phyloP scores from a whole-genome alignment of 2,329 filamentous ascomycete genomes.

The Arachnopeziza araneosa region DNA sequence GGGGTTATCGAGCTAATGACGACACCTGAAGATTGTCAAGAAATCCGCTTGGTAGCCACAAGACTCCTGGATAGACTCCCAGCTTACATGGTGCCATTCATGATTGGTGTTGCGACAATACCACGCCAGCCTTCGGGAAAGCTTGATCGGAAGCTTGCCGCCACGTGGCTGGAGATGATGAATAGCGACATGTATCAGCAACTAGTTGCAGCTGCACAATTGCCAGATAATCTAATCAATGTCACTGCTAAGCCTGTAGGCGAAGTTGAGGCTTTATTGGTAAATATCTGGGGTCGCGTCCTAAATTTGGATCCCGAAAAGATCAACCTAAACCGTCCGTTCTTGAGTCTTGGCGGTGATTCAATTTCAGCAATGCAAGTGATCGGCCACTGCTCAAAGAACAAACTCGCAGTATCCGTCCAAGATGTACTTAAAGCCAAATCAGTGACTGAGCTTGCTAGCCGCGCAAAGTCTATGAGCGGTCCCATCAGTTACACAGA shows the following conservation, averaged over 20 bases:
- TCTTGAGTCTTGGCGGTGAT: background rate
- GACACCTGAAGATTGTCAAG: background rate
- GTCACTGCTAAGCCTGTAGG: background rate
- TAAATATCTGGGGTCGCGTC: background rate
- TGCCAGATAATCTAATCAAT: background rate
- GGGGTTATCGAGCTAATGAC: background rate
- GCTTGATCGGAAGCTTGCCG: background rate
- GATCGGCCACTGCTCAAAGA: conserved; percentile 6
- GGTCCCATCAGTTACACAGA: background rate
- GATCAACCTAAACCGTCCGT: background rate
- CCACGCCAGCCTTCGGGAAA: background rate
- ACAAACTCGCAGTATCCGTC: conserved; percentile 11
- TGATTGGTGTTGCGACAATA: background rate
- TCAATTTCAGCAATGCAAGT: conserved; percentile 8
- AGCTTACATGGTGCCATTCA: background rate
- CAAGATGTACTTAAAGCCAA: conserved; percentile 17
- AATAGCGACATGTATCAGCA: background rate
- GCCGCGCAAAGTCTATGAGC: background rate
- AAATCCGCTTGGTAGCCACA: background rate
- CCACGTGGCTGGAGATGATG: background rate
- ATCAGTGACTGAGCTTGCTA: conserved; percentile 8
- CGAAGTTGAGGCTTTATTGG: background rate
- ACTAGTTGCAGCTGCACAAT: background rate
- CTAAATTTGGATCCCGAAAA: background rate
- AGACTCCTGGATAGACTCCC: background rate